Evolutionary conservation across 768 basidiomycete genomes (phyloP), one percentile per base, ranked within the genome.

Genomic region (Termitomyces sp.): DNA sequence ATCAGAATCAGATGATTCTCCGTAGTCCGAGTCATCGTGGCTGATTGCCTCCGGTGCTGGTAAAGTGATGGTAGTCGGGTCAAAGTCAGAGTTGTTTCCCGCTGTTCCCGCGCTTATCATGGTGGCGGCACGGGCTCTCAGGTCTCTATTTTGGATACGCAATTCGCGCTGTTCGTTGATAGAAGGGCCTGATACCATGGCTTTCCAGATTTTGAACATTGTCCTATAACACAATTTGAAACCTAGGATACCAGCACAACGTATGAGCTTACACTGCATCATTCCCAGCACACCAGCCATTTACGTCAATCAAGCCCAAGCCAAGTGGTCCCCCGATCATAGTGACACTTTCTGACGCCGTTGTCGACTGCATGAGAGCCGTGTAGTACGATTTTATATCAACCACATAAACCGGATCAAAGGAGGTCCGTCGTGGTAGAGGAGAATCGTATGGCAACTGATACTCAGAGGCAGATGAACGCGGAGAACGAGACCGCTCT

Each of bases 261-360:
- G 15, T 50, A 22, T 41, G 29, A 32, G 40, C 79, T 64, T 59
- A 81, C 81, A 69, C 69, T 32, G 78, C 76, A 60, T 82, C 81
- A 47, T 81, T 79, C 0, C 80, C 81, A 9, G 80, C 79, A 63
- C 79, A 81, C 59, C 73, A 73, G 9, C 67, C 69, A 22, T 64
- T 53, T n/a, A 63, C 67, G 31, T 71, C 65, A 0, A 66, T 60
- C 58, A 76, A 53, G 22, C 57, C 63, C 41, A 82, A 49, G 7
- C 62, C 57, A 20, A 64, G 67, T 10, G 52, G 53, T 23, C 54
- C 42, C 25, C 76, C 74, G 11, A 74, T 72, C 3, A 56, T 53
- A 7, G 68, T 67, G 0, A 69, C 61, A 29, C 39, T 59, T 16
- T 59, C 60, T 0, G 62, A 52, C 3, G 60, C 63, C 18, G 59